Percentiles rank a stretch among this genome's conserved stretches.
Evolutionary conservation across 2,329 filamentous ascomycete species (phyloP).

Genomic region (Ascochyta viciae-villosae): DNA sequence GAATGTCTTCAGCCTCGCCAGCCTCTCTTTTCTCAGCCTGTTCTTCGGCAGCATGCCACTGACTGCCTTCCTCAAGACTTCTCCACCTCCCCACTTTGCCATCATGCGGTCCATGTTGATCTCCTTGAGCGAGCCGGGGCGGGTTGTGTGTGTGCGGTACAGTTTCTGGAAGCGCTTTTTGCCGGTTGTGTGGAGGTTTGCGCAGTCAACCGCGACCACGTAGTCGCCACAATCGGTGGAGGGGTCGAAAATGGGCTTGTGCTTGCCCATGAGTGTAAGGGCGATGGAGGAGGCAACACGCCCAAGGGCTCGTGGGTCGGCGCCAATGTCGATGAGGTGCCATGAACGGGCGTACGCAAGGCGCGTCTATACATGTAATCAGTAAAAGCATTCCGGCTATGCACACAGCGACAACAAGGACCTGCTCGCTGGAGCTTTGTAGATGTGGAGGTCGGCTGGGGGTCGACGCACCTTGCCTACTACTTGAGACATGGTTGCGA

Average conservation of each 20-base stretch:
- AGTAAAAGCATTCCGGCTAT: not conserved
- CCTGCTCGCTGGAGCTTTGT: not conserved
- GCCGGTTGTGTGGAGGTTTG: constrained; percentile 84
- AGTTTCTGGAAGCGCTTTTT: constrained; percentile 93
- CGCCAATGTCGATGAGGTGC: constrained; percentile 82
- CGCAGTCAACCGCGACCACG: constrained; percentile 90
- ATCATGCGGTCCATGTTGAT: constrained; percentile 97
- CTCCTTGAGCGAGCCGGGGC: constrained; percentile 82
- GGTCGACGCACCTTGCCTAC: constrained; percentile 70
- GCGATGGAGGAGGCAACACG: constrained; percentile 89
- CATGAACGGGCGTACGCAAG: constrained; percentile 96
- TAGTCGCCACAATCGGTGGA: constrained; percentile 99
- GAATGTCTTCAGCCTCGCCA: constrained; percentile 92
- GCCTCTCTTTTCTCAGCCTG: constrained; percentile 81
- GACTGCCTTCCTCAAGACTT: constrained; percentile 90
- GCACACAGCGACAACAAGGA: not conserved
- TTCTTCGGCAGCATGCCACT: constrained; percentile 99
- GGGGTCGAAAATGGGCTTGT: constrained; percentile 97
- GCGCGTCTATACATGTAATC: constrained; percentile 70
- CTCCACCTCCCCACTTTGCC: constrained; percentile 89
- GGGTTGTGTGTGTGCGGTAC: constrained; percentile 94
- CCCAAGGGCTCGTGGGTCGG: constrained; percentile 78
- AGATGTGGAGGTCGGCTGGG: constrained; percentile 32
- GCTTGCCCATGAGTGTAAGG: constrained; percentile 91
- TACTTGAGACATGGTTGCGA: constrained; percentile 74